Conservation (phyloP, 805 yeast genomes). For the Saturnispora saitoi region DNA sequence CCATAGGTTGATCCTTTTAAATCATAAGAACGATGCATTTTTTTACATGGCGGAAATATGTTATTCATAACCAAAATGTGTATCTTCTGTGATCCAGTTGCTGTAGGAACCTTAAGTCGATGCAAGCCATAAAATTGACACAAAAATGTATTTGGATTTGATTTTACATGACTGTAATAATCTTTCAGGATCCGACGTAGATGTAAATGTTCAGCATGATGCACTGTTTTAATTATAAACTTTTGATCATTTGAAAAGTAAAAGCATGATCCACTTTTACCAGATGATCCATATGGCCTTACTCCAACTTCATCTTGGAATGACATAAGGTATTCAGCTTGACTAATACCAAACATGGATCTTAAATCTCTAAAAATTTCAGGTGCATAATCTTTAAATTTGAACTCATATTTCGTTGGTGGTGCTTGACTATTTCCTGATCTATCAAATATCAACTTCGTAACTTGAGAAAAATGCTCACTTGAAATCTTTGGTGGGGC, state of each 20-base stretch:
- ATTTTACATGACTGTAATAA: constrained; percentile 72
- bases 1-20: constrained; percentile 92
- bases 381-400: constrained; percentile 94
- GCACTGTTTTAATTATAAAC: constrained; percentile 93
- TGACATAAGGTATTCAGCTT: constrained; percentile 90
- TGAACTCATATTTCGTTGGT: constrained; percentile 89
- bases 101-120: constrained; percentile 79
- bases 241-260: constrained; percentile 91
- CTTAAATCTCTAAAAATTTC: constrained; percentile 86
- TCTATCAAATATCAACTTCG: constrained; percentile 79
- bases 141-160: constrained; percentile 78
- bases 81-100: constrained; percentile 46
- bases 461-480: constrained; percentile 60
- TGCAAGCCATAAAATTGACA: constrained; percentile 97
- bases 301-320: constrained; percentile 88
- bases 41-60: constrained; percentile 87
- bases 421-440: constrained; percentile 87
- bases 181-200: constrained; percentile 63
- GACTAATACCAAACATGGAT: constrained; percentile 75
- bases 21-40: constrained; percentile 78
- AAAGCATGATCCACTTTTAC: constrained; percentile 93
- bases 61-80: constrained; percentile 96
- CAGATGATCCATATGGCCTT: constrained; percentile 90
- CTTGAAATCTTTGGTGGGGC: constrained; percentile 64
- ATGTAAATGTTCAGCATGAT: constrained; percentile 84